Evolutionary conservation across 345 rosid genomes (phyloP).

Genomic region (Litchi chinensis): DNA sequence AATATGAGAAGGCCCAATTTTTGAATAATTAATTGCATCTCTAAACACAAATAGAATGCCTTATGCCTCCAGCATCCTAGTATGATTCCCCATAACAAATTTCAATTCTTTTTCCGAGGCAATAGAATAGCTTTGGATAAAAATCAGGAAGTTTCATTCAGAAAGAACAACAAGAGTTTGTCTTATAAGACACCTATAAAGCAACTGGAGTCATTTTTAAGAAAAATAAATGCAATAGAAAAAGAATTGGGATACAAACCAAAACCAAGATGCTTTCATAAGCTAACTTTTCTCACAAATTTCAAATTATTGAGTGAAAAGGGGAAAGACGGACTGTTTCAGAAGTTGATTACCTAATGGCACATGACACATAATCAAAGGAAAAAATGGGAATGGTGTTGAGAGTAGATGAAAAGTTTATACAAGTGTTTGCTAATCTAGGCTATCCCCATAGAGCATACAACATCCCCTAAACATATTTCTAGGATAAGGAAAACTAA

Average conservation of each 20-base stretch:
- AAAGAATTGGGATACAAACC: background rate
- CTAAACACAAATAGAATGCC: background rate
- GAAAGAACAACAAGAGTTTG: background rate
- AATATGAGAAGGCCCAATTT: conserved; percentile 12
- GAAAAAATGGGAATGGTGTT: background rate
- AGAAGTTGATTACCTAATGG: background rate
- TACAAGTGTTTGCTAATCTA: background rate
- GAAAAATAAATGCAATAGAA: background rate
- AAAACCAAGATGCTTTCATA: background rate
- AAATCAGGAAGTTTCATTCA: background rate
- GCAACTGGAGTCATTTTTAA: background rate
- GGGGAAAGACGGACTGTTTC: background rate
- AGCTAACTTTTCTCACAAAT: background rate
- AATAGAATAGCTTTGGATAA: background rate
- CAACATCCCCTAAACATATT: background rate
- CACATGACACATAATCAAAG: background rate
- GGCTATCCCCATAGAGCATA: background rate
- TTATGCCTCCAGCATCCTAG: background rate
- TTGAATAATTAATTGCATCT: background rate
- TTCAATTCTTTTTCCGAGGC: background rate
- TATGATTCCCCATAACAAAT: background rate
- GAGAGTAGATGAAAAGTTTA: background rate
- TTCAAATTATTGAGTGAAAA: background rate
- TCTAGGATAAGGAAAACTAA: background rate
- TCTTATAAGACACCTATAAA: background rate